A percentile compares a stretch with the other conserved stretches of the same genome.
Conservation (phyloP, 768 basidiomycete species). For the Lepiota brunneoincarnata region DNA sequence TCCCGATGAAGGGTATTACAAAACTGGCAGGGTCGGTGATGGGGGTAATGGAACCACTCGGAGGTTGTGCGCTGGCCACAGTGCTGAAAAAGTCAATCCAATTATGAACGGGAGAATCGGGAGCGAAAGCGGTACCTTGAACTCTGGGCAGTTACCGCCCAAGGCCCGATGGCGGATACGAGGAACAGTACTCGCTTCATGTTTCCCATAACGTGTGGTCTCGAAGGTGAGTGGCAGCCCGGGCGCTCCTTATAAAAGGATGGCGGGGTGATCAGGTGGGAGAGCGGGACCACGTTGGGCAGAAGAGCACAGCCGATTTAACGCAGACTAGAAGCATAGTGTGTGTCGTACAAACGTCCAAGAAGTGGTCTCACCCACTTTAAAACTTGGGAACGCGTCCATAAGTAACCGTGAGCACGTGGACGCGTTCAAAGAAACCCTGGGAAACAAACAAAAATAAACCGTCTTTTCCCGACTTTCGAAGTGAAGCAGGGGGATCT, state of each 20-base stretch:
- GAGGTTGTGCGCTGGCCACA: constrained; percentile 1
- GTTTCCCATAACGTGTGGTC: not conserved
- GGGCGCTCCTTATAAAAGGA: not conserved
- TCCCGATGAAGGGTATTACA: constrained; percentile 64
- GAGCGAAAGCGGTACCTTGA: not conserved
- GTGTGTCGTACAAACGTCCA: not conserved
- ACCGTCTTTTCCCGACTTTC: too few species aligned
- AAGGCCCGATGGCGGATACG: not conserved
- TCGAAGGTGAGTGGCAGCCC: not conserved
- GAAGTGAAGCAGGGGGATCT: too few species aligned
- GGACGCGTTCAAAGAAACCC: constrained; percentile 1
- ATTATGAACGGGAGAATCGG: not conserved
- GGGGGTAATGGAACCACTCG: constrained; percentile 15
- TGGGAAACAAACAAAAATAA: not conserved
- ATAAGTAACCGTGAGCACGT: not conserved
- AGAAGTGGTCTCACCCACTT: not conserved
- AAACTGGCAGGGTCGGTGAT: constrained; percentile 38
- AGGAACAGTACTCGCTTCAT: not conserved
- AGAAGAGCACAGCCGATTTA: constrained; percentile 6
- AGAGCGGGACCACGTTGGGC: not conserved
- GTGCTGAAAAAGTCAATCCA: not conserved
- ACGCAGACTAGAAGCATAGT: not conserved
- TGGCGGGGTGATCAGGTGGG: constrained; percentile 3
- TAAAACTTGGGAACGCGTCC: constrained; percentile 1
- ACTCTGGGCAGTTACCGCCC: constrained; percentile 4